Evolutionary conservation across 192 early-diverging fungal genomes (phyloP), one percentile per base, ranked within the genome.

Genomic region (Chytriomyces confervae): DNA sequence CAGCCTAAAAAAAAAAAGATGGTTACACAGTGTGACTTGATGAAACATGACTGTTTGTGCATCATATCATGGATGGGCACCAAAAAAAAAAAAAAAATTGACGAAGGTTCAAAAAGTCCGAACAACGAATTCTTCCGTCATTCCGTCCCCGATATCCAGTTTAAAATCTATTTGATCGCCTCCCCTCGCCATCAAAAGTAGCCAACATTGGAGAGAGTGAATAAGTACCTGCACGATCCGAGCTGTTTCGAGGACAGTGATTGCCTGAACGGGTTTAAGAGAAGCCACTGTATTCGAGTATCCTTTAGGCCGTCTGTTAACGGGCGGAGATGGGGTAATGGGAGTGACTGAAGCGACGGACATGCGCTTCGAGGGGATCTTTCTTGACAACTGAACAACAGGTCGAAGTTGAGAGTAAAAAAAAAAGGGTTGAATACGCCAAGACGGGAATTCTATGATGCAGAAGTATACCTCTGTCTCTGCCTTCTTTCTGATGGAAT

Each of bases 231-330:
- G 84, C 43, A 86, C 82, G 61, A 89, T 87, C 13, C 84, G 78
- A 16, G 87, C 86, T 43, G 87, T 76, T 62, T 89, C 87, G 3
- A 84, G 76, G 46, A 89, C 81, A 10, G 95, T 97, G 76, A 98
- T 87, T 18, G 97, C 95, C 44, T 93, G 90, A 0, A 92, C 90
- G 18, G 95, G 95, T 50, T 91, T 87, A 46, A 98, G 87, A 8
- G 95, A 92, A 6, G 95, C 92, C 18, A 98, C 97, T 3, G 97
- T 98, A 47, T 94, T 95, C 9, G 87, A 43, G 53, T 60, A 50
- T 8, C 50, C 49, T 43, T 72, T 72, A 5, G 70, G 24, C 5
- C 51, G 11, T 16, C 48, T 43, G 23, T 50, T 60, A 20, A 51
- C 51, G 9, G 27, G 50, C 7, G 49, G 51, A 18, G 64, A 5